A percentile compares a stretch with the other conserved stretches of the same genome.
phyloP scores from a whole-genome alignment of 192 early-diverging fungal species.

The Haplosporangium gracile region DNA sequence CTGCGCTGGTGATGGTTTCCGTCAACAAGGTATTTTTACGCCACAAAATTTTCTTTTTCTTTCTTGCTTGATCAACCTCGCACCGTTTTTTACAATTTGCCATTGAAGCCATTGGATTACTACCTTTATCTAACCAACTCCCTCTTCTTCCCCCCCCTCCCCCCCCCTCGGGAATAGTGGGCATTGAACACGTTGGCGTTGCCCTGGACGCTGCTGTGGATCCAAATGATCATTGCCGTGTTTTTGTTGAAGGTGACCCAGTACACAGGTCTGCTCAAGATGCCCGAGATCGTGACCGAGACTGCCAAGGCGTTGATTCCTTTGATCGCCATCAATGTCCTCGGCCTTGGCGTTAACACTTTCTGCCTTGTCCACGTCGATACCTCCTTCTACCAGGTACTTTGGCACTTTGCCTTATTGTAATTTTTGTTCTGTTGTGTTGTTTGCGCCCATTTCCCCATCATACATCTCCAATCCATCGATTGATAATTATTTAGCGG shows the following conservation, averaged over 20 bases:
- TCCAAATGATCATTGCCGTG: constrained; percentile 67
- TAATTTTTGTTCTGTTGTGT: background rate
- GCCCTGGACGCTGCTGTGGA: constrained; percentile 68
- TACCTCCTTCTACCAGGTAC: constrained; percentile 70
- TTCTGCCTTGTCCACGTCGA: constrained; percentile 71
- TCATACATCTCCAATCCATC: too few species aligned
- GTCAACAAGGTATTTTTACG: constrained; percentile 58
- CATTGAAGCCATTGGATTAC: too few species aligned
- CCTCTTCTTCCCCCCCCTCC: background rate
- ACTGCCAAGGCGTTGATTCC: constrained; percentile 53
- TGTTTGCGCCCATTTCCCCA: background rate
- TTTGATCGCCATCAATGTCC: constrained; percentile 67
- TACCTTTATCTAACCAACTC: background rate
- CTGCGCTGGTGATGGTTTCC: constrained; percentile 59
- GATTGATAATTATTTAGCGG: too few species aligned
- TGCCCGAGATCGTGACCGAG: constrained; percentile 52
- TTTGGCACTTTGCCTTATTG: background rate
- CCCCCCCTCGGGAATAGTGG: constrained; percentile 34
- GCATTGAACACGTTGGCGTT: constrained; percentile 63
- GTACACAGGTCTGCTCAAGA: constrained; percentile 46
- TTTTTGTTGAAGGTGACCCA: constrained; percentile 53
- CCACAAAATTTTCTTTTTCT: background rate
- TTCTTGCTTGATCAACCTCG: background rate
- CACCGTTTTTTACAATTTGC: background rate
- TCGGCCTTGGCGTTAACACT: constrained; percentile 71